Base-by-base conservation (phyloP, 31 red algal species). In the Endocladia muricata region DNA sequence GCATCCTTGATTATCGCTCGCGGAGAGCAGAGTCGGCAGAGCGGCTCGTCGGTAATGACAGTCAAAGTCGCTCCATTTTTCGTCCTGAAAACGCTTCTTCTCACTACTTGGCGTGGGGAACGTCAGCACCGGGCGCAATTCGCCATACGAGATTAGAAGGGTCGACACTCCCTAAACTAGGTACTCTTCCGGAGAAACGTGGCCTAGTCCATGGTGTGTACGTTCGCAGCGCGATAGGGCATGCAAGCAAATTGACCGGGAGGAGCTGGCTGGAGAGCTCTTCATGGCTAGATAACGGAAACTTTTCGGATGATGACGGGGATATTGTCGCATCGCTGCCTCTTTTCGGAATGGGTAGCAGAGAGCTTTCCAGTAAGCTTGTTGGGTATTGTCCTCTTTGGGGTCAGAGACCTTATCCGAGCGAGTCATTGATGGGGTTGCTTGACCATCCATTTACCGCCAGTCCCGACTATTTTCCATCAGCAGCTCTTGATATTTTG, bases 361-460 rank as follows among this genome's bases (percentile, higher is more conserved):
- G 54, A 34, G 43, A 66, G 57, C 32, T 68, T 38, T 79, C 64
- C 6, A 21, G 60, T 26, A 37, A 62, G 25, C 51, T 74, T 3
- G 79, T 55, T 23, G 57, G 33, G 7, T 70, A 77, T 71, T 51
- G 37, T 70, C 60, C 70, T 13, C 36, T 58, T 38, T 83, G 80
- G 75, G 59, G 49, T 2, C 42, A 41, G 8, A 35, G 60, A 37
- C 79, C 78, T 61, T 52, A 83, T 17, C 64, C 67, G 3, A 83
- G 76, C 39, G 65, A 82, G 26, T 92, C 85, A 11, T 67, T 98
- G 39, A 91, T 98, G 2, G 77, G 70, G 3, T 74, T 82, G 37
- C 65, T 98, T 19, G 82, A 81, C 3, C 96, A 98, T 70, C 96
- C 96, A 4, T 98, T 94, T 55, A 94, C 96, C 13, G 88, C 81